Percentiles rank a stretch among this genome's conserved stretches.
Evolutionary conservation across 1,139 yeast species (phyloP).

Genomic region (Geotrichum reessii): DNA sequence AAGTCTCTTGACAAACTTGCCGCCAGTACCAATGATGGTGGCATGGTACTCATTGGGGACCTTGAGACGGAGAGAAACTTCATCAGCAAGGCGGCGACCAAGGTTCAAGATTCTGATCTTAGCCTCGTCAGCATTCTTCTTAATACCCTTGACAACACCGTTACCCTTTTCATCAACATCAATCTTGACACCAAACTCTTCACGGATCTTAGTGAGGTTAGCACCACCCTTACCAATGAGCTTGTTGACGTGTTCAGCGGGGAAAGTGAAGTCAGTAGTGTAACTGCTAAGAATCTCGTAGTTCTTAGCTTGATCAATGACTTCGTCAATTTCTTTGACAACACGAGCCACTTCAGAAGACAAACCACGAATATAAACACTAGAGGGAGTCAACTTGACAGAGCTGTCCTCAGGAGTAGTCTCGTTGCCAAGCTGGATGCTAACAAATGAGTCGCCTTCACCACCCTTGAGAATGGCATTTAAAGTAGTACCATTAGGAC

Average conservation of each 20-base stretch:
- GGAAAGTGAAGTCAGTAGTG: slow-evolving; percentile 53
- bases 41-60: slow-evolving; percentile 79
- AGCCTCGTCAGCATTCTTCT: slow-evolving; percentile 74
- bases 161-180: slow-evolving; percentile 61
- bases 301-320: slow-evolving; percentile 60
- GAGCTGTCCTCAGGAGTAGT: slow-evolving; percentile 32
- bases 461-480: slow-evolving; percentile 42
- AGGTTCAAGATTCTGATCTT: slow-evolving; percentile 52
- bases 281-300: slow-evolving; percentile 56
- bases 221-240: slow-evolving; percentile 88
- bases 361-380: slow-evolving; percentile 57
- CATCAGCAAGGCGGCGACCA: slow-evolving; percentile 80
- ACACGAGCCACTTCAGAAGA: slow-evolving; percentile 51
- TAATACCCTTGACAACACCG: slow-evolving; percentile 66
- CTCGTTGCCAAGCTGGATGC: slow-evolving; percentile 27
- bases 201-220: slow-evolving; percentile 60
- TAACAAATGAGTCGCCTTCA: slow-evolving; percentile 27
- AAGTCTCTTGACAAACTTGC: slow-evolving; percentile 77
- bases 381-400: slow-evolving; percentile 44
- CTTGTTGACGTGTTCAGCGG: slow-evolving; percentile 63
- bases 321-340: slow-evolving; percentile 47
- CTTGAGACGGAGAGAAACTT: slow-evolving; percentile 54
- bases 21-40: slow-evolving; percentile 77
- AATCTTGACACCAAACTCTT: slow-evolving; percentile 73
- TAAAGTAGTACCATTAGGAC: slow-evolving; percentile 46